Evolutionary conservation across 208 protist genomes (phyloP).

Genomic region (Tritrichomonas foetus): DNA sequence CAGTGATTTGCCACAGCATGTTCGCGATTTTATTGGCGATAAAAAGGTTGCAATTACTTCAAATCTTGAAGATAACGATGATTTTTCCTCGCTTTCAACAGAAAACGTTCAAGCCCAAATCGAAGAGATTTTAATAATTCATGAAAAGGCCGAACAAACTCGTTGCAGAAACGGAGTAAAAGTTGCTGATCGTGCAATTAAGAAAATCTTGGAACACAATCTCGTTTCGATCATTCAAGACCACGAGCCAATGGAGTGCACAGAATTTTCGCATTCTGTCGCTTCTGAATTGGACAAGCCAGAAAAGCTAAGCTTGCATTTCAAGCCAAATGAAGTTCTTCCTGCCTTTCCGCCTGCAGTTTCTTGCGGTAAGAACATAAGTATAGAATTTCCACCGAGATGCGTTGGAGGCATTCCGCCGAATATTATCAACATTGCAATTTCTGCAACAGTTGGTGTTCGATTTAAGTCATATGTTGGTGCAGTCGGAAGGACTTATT

Average conservation of each 20-base stretch:
- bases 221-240: neutral
- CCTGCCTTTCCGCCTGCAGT: neutral
- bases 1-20: neutral
- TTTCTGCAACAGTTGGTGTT: neutral
- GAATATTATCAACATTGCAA: neutral
- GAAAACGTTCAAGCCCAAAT: neutral
- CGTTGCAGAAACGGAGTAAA: neutral
- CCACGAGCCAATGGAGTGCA: neutral
- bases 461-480: constrained; percentile 19
- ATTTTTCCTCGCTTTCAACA: neutral
- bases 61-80: neutral
- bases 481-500: neutral
- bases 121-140: constrained; percentile 11
- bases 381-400: neutral
- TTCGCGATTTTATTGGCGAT: neutral
- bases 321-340: neutral
- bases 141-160: neutral
- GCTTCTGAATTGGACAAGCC: neutral
- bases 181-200: neutral
- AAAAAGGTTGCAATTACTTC: neutral
- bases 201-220: neutral
- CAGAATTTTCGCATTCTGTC: neutral
- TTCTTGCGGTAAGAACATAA: neutral
- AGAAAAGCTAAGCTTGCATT: neutral
- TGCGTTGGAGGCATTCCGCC: neutral